A percentile compares a stretch with the other conserved stretches of the same genome.
Evolutionary conservation across 176 grass and related monocot genomes (phyloP).

Genomic region (Oryza glumipatula): DNA sequence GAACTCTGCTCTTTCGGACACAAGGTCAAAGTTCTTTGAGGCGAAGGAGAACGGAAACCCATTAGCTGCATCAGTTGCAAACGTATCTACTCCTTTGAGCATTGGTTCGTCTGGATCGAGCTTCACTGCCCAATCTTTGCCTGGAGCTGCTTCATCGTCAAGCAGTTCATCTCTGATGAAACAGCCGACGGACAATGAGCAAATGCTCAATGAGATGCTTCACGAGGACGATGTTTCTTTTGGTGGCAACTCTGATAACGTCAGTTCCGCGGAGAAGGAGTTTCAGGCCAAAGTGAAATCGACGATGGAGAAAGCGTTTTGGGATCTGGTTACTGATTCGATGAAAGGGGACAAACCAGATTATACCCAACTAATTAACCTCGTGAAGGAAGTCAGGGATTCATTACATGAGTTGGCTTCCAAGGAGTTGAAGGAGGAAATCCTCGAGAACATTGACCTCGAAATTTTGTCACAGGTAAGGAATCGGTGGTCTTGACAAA

Average conservation of each 20-base stretch:
- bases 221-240: slow-evolving; percentile 54
- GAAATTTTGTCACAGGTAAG: slow-evolving; percentile 92
- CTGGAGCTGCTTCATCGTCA: slow-evolving; percentile 35
- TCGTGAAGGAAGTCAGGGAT: slow-evolving; percentile 91
- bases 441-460: slow-evolving; percentile 75
- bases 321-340: slow-evolving; percentile 74
- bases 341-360: slow-evolving; percentile 75
- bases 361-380: slow-evolving; percentile 65
- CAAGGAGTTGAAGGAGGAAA: slow-evolving; percentile 76
- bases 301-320: slow-evolving; percentile 89
- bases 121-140: slow-evolving; percentile 61
- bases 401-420: slow-evolving; percentile 86
- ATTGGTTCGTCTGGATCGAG: slow-evolving; percentile 45
- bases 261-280: slow-evolving; percentile 41
- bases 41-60: slow-evolving; percentile 70
- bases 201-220: slow-evolving; percentile 91
- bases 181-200: slow-evolving; percentile 71
- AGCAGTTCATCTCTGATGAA: slow-evolving; percentile 37
- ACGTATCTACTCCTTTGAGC: slow-evolving; percentile 58
- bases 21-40: slow-evolving; percentile 84
- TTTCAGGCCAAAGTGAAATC: slow-evolving; percentile 71
- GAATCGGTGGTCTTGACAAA: not conserved
- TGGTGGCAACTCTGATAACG: slow-evolving; percentile 44
- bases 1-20: slow-evolving; percentile 79
- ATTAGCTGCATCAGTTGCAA: slow-evolving; percentile 57